Evolutionary conservation across 305 asterid species (phyloP).

Genomic region (Fraxinus platypoda): DNA sequence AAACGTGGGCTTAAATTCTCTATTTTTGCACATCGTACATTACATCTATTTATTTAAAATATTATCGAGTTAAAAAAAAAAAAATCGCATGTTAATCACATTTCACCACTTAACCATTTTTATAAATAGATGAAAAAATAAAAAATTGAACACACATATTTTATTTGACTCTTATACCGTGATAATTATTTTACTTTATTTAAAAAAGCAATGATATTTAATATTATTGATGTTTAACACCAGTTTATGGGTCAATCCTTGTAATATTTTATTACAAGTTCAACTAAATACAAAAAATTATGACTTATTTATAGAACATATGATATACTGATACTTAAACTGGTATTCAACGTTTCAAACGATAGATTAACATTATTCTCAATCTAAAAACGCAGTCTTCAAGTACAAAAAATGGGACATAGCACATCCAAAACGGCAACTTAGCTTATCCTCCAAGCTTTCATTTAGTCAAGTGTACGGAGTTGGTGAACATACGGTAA

Average conservation of each 20-base stretch:
- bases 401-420: not conserved
- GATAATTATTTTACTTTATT: not conserved
- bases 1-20: not conserved
- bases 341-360: no score
- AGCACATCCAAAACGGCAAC: not conserved
- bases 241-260: not conserved
- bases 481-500: slow-evolving; percentile 28
- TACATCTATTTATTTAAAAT: no score
- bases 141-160: not conserved
- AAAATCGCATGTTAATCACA: no score
- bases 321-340: not conserved
- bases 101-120: not conserved
- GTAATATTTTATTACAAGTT: no score
- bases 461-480: slow-evolving; percentile 6
- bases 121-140: not conserved
- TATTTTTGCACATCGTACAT: not conserved
- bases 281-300: no score
- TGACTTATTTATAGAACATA: no score
- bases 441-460: slow-evolving; percentile 24
- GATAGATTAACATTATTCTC: not conserved
- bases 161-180: not conserved
- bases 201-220: not conserved
- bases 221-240: not conserved
- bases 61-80: not conserved
- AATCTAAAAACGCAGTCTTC: not conserved